phyloP scores from a whole-genome alignment of 257 asterid species.

The Paraleonurus japonicus region DNA sequence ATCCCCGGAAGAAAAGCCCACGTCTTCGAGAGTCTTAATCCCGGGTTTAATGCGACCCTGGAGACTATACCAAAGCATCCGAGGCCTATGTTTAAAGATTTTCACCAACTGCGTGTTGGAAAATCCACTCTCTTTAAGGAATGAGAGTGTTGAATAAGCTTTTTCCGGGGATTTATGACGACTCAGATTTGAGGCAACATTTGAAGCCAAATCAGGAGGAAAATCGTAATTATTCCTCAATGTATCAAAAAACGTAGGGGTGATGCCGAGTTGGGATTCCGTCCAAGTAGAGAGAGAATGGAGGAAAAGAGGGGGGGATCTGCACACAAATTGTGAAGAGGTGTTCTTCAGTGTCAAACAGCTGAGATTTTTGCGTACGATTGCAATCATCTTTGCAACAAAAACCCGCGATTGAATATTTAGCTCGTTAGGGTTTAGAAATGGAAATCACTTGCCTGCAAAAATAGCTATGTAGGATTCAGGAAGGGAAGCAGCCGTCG shows the following conservation, averaged over 20 bases:
- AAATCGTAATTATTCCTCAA: background rate
- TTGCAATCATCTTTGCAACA: background rate
- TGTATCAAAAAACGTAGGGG: too few species aligned
- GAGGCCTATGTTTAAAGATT: constrained; percentile 9
- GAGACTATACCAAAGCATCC: background rate
- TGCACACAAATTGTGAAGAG: background rate
- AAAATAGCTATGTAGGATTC: too few species aligned
- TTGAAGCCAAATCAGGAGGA: constrained; percentile 15
- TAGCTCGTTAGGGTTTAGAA: too few species aligned
- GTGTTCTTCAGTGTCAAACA: background rate
- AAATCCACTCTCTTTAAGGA: constrained; percentile 39
- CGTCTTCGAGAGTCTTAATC: background rate
- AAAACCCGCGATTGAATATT: background rate
- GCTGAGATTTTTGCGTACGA: background rate
- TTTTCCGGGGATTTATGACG: too few species aligned
- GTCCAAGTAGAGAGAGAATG: background rate
- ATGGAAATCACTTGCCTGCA: too few species aligned
- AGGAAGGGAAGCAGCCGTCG: too few species aligned
- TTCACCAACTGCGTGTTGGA: constrained; percentile 37
- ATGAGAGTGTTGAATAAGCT: constrained; percentile 27
- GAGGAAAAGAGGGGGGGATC: background rate
- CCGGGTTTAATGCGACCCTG: background rate
- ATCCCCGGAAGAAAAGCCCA: background rate
- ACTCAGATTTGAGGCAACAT: too few species aligned
- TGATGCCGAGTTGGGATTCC: background rate